Conservation (phyloP, 306 rosid genomes). For the Vigna trinervia region DNA sequence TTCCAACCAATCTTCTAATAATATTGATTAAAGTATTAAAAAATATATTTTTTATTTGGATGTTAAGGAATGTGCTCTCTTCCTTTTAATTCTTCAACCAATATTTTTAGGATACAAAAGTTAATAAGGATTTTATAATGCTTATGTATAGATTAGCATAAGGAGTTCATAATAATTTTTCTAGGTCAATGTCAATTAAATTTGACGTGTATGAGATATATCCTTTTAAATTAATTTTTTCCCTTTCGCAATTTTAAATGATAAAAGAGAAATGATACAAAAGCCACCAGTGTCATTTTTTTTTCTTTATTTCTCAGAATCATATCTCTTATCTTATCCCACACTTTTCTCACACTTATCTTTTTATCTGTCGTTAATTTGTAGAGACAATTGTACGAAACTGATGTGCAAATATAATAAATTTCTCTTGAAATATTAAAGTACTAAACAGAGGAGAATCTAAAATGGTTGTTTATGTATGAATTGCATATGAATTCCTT, state of each 20-base stretch:
- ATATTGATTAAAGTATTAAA: too few relatives aligned
- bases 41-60: too few relatives aligned
- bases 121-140: too few relatives aligned
- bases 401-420: neutral
- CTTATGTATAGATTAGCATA: too few relatives aligned
- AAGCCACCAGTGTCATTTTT: neutral
- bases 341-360: neutral
- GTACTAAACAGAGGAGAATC: slow-evolving; percentile 27
- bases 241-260: neutral
- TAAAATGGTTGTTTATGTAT: neutral
- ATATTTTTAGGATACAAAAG: too few relatives aligned
- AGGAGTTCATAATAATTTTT: too few relatives aligned
- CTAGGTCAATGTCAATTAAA: too few relatives aligned
- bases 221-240: neutral
- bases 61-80: too few relatives aligned
- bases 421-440: slow-evolving; percentile 14
- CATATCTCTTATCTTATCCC: neutral
- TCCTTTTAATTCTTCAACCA: too few relatives aligned
- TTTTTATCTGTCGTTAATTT: neutral
- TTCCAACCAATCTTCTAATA: too few relatives aligned
- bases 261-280: neutral
- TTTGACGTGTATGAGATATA: neutral
- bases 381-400: neutral
- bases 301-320: neutral
- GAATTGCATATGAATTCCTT: slow-evolving; percentile 41